These are phyloP conservation scores for Houttuynia cordata DNA, from an alignment of 164 flowering plant genomes.

Conservation along the genomic window DNA sequence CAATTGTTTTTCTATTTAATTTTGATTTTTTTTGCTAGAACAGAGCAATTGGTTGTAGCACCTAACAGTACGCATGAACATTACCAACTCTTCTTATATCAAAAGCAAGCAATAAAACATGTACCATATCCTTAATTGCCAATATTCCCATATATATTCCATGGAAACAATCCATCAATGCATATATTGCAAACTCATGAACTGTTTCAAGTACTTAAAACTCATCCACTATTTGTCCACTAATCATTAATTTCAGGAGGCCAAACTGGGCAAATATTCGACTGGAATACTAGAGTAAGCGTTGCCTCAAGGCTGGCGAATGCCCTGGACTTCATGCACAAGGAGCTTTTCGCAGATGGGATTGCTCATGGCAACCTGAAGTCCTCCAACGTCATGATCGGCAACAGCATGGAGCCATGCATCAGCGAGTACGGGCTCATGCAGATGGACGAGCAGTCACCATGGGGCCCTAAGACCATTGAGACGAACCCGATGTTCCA, in stretches of 20 bases:
- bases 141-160: no score
- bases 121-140: no score
- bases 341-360: conserved; percentile 24
- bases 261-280: conserved; percentile 24
- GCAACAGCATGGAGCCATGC: conserved; percentile 36
- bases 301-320: conserved; percentile 34
- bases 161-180: no score
- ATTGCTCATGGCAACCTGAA: conserved; percentile 62
- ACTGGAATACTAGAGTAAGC: conserved; percentile 49
- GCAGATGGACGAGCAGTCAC: conserved; percentile 19
- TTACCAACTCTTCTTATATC: no score
- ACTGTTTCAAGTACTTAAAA: no score
- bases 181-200: no score
- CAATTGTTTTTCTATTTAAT: no score
- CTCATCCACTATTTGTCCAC: no score
- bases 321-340: conserved; percentile 47
- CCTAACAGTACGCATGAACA: no score
- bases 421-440: conserved; percentile 56
- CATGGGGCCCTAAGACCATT: conserved; percentile 9
- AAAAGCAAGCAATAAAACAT: no score
- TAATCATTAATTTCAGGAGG: conserved; percentile 25
- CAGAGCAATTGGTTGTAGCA: no score
- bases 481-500: background rate
- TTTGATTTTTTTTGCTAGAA: no score
- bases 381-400: conserved; percentile 53